Conservation (phyloP, 108 stramenopile genomes). For the Pseudonitzschia multiseries region DNA sequence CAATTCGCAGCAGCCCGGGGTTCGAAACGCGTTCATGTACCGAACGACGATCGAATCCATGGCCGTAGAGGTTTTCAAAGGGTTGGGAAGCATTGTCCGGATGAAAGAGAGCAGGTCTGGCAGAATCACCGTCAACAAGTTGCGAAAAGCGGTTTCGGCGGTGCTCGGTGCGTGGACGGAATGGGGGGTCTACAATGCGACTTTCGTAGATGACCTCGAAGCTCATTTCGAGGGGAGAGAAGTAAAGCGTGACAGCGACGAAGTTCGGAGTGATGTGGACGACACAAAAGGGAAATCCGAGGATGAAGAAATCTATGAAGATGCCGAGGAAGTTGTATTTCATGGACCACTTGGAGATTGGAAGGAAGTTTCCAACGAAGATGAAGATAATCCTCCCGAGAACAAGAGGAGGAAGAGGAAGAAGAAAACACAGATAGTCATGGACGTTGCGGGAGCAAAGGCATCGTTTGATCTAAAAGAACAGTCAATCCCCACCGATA, state of each 20-base stretch:
- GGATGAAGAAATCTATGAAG: neutral
- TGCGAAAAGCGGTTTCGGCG: slow-evolving; percentile 60
- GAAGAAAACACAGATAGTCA: neutral
- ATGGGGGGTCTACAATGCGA: slow-evolving; percentile 80
- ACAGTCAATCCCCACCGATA: too few species aligned
- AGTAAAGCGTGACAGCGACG: slow-evolving; percentile 15
- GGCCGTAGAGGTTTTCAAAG: slow-evolving; percentile 80
- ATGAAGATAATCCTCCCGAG: neutral
- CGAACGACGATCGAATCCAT: slow-evolving; percentile 79
- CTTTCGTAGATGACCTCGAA: slow-evolving; percentile 75
- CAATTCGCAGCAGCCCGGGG: slow-evolving; percentile 91
- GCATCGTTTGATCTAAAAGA: too few species aligned
- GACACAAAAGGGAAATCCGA: neutral
- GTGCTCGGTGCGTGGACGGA: slow-evolving; percentile 84
- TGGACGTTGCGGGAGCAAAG: too few species aligned
- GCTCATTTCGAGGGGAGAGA: slow-evolving; percentile 71
- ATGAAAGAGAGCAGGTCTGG: slow-evolving; percentile 29
- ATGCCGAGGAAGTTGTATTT: slow-evolving; percentile 18
- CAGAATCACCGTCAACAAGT: slow-evolving; percentile 72
- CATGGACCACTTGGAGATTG: slow-evolving; percentile 34
- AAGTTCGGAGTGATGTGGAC: neutral
- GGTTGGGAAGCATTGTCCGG: slow-evolving; percentile 38
- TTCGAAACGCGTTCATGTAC: slow-evolving; percentile 79
- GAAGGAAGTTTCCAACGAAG: slow-evolving; percentile 31
- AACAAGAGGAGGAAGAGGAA: neutral